Conservation (phyloP, 805 yeast genomes). For the Monosporozyma unispora region DNA sequence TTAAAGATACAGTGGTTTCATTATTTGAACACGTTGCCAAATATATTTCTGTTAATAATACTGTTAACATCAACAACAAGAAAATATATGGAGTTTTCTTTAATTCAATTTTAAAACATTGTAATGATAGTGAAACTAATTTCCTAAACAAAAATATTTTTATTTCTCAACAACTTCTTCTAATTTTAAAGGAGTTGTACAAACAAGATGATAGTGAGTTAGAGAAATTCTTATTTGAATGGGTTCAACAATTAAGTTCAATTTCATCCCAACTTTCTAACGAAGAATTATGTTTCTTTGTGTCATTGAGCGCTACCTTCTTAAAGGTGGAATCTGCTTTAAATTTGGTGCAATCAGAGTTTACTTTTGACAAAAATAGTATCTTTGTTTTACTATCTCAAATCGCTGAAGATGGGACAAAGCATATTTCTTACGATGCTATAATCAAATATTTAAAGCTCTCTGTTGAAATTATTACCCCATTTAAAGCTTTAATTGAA, state of each 20-base stretch:
- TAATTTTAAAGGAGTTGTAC: background rate
- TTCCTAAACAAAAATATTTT: background rate
- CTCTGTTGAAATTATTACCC: background rate
- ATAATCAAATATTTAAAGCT: background rate
- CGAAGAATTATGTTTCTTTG: background rate
- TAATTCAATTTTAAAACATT: background rate
- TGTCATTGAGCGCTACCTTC: background rate
- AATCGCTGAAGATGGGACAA: background rate
- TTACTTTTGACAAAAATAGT: background rate
- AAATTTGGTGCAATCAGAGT: background rate
- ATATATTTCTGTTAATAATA: constrained; percentile 18
- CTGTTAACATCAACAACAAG: constrained; percentile 4
- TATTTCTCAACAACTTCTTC: constrained; percentile 2
- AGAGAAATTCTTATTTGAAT: background rate
- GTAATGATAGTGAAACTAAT: background rate
- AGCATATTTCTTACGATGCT: constrained; percentile 1
- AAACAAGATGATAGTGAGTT: background rate
- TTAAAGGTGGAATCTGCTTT: background rate
- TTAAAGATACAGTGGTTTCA: constrained; percentile 28
- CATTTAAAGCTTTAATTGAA: constrained; percentile 6
- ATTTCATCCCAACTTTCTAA: background rate
- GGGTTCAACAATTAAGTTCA: background rate
- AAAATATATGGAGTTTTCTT: constrained; percentile 6
- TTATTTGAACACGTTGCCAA: constrained; percentile 41
- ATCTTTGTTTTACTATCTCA: background rate